Evolutionary conservation across 129 eudicot species (phyloP).

Genomic region (Pseudognaphalium luteoalbum): DNA sequence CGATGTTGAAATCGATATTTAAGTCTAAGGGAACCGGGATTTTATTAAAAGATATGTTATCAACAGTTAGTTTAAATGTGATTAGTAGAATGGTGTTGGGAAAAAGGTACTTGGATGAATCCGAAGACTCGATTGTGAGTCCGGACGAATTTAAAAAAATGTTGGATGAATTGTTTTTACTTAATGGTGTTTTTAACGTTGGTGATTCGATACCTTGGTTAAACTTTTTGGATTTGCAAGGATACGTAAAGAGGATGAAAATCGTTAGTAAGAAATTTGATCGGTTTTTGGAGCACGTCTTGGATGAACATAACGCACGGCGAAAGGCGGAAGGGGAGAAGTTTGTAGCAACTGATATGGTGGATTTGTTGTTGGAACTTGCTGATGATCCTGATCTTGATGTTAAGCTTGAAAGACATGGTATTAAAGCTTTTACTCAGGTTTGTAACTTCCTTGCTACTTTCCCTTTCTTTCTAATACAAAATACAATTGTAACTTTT

Average conservation of each 20-base stretch:
- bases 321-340: conserved; percentile 34
- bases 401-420: conserved; percentile 85
- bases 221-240: conserved; percentile 65
- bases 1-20: conserved; percentile 33
- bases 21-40: conserved; percentile 25
- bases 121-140: conserved; percentile 42
- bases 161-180: conserved; percentile 73
- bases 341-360: conserved; percentile 69
- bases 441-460: conserved; percentile 19
- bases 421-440: conserved; percentile 90
- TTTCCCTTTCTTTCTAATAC: background rate
- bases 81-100: conserved; percentile 87
- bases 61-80: conserved; percentile 68
- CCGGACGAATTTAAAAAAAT: conserved; percentile 69
- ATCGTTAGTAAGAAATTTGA: conserved; percentile 67
- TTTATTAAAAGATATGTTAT: conserved; percentile 48
- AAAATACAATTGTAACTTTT: too few species aligned
- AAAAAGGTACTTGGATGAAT: conserved; percentile 51
- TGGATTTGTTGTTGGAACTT: conserved; percentile 75
- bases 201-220: conserved; percentile 83
- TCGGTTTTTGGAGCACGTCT: conserved; percentile 71
- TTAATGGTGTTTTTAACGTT: conserved; percentile 77
- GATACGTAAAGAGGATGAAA: conserved; percentile 86
- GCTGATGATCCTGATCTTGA: conserved; percentile 75
- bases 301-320: conserved; percentile 61